Conservation (phyloP, 169 alveolate species). For the Pseudocohnilembus persalinus region DNA sequence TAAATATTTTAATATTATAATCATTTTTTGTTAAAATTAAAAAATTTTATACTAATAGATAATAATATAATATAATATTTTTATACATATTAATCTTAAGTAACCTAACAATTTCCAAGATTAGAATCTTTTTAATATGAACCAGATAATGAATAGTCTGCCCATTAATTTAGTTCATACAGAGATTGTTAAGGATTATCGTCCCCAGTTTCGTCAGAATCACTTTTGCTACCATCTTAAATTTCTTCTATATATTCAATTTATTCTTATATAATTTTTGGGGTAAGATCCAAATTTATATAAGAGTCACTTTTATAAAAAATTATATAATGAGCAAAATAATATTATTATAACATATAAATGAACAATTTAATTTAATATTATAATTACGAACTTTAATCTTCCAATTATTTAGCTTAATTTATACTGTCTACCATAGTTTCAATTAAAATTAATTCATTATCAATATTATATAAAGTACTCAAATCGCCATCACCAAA, state of each 20-base stretch:
- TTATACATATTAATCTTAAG: neutral
- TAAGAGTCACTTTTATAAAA: neutral
- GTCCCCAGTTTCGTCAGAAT: neutral
- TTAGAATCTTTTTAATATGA: neutral
- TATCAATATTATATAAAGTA: neutral
- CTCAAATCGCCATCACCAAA: neutral
- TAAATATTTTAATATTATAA: too few species aligned
- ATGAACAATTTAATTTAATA: too few species aligned
- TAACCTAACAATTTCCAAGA: neutral
- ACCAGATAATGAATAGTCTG: neutral
- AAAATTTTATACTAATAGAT: neutral
- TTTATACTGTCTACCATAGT: neutral
- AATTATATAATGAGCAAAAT: neutral
- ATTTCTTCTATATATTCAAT: neutral
- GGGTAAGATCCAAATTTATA: neutral
- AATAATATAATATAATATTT: too few species aligned
- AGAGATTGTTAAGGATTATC: neutral
- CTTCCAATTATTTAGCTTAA: neutral
- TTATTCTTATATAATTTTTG: too few species aligned
- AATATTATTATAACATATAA: neutral
- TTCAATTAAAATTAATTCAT: neutral
- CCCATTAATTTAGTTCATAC: neutral
- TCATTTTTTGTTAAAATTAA: too few species aligned
- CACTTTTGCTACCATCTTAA: neutral
- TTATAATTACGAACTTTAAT: neutral